Conservation (phyloP, 768 basidiomycete genomes). For the Sporobolomyces phaffii region DNA sequence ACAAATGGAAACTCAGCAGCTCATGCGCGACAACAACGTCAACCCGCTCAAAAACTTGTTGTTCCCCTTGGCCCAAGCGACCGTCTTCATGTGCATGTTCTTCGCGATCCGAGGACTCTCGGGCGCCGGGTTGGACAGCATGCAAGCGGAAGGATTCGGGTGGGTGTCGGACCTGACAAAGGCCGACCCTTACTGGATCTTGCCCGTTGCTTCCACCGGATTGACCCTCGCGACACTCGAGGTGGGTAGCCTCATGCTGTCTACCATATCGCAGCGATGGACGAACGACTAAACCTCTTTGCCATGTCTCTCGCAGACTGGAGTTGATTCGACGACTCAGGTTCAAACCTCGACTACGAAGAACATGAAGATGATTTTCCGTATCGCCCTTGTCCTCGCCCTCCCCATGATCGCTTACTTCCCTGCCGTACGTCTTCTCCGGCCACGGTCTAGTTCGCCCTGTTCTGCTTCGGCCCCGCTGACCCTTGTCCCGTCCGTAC, state of each 20-base stretch:
- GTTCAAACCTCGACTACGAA: slow-evolving; percentile 51
- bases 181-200: slow-evolving; percentile 66
- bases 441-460: neutral
- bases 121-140: slow-evolving; percentile 63
- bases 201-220: slow-evolving; percentile 60
- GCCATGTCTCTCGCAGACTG: slow-evolving; percentile 47
- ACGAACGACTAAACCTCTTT: too few relatives aligned
- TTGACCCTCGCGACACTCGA: slow-evolving; percentile 64
- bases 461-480: neutral
- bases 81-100: slow-evolving; percentile 74
- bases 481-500: too few relatives aligned
- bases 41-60: slow-evolving; percentile 56
- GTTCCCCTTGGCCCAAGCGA: slow-evolving; percentile 62
- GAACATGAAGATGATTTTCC: slow-evolving; percentile 65
- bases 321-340: slow-evolving; percentile 53
- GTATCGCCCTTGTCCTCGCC: slow-evolving; percentile 55
- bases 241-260: too few relatives aligned
- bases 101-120: slow-evolving; percentile 70
- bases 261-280: too few relatives aligned
- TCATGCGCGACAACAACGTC: slow-evolving; percentile 64
- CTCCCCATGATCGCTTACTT: slow-evolving; percentile 57
- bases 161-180: slow-evolving; percentile 71
- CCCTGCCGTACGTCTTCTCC: slow-evolving; percentile 57
- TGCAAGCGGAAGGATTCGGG: slow-evolving; percentile 67
- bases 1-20: slow-evolving; percentile 51